Evolutionary conservation across 371 early-diverging fungal genomes (phyloP), one percentile per base, ranked within the genome.

Genomic region (Lichtheimia ornata): DNA sequence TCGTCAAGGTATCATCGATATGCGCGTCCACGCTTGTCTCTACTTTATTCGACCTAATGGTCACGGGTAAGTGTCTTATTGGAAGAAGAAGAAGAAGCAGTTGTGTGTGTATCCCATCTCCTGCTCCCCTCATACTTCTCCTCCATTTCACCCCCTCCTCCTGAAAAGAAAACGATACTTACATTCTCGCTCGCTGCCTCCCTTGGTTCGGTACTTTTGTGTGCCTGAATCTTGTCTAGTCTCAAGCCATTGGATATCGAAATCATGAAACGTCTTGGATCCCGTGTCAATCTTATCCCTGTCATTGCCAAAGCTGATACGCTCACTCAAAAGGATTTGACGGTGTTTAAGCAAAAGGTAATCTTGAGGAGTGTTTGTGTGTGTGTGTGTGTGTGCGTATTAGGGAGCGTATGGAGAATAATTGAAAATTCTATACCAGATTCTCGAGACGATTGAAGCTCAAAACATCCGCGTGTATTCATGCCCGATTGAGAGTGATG

Each of bases 11-110:
- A 71, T 78, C 42, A 82, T 85, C 61, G 94, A 95, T 71, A 70
- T 86, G 71, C 74, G 93, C 50, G 88, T 93, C 24, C 91, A 99
- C 65, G 96, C 94, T 4, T 95, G 96, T 71, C 68, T 99, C 15
- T 97, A 97, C 84, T 96, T 97, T 69, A 93, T 97, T 64, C 87
- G 93, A 35, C 94, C 96, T 25, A 91, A 91, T 30, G 94, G 94
- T 13, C 94, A 93, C 67, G 90, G 88, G 91, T 91, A 82, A 60
- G 82, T 50, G 11, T 1, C 42, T 27, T n/a, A 52, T 12, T 2
- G 4, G 2, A 24, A 18, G 40, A 73, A 43, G 25, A 28, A 45
- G 11, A 58, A 14, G 43, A 4, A 11, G 5, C 13, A 20, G 56
- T 22, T 1, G 28, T 53, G 43, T 22, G 1, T 7, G 7, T 28